A percentile compares a stretch with the other conserved stretches of the same genome.
phyloP scores from a whole-genome alignment of 257 asterid genomes.

The Penstemon newberryi region DNA sequence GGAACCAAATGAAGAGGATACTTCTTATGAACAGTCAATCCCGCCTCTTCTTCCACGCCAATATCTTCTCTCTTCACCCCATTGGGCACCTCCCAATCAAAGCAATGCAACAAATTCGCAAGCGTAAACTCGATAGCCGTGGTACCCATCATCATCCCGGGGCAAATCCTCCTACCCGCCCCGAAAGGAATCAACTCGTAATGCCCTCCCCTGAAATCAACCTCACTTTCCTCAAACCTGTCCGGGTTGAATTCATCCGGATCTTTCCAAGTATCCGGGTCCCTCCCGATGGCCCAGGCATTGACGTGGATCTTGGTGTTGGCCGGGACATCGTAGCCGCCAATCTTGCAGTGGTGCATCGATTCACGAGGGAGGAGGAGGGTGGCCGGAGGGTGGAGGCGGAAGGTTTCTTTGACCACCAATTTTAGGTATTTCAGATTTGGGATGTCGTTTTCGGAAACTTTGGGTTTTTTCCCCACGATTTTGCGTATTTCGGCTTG shows the following conservation, averaged over 20 bases:
- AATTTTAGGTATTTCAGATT: slow-evolving; percentile 8
- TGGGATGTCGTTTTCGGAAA: not conserved
- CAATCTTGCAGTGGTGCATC: not conserved
- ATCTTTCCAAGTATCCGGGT: not conserved
- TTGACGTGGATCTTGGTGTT: slow-evolving; percentile 8
- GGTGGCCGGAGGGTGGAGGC: slow-evolving; percentile 20
- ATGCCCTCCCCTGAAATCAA: slow-evolving; percentile 15
- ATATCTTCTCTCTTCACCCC: not conserved
- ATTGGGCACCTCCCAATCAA: slow-evolving; percentile 16
- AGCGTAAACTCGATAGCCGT: slow-evolving; percentile 4
- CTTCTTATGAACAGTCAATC: not conserved
- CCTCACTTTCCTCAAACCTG: slow-evolving; percentile 1
- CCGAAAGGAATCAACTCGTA: slow-evolving; percentile 4
- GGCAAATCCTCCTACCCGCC: slow-evolving; percentile 15
- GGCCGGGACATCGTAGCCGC: slow-evolving; percentile 9
- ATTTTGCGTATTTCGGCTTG: not conserved
- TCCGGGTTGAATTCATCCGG: slow-evolving; percentile 10
- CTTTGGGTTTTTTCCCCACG: not conserved
- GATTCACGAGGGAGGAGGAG: slow-evolving; percentile 15
- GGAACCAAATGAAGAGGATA: slow-evolving; percentile 8
- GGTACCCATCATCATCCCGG: not conserved
- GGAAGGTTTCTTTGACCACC: slow-evolving; percentile 2
- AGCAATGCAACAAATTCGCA: slow-evolving; percentile 17
- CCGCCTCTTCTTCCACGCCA: not conserved
- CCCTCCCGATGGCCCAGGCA: slow-evolving; percentile 13